Conservation (phyloP, 1,284 basidiomycete species). For the Phlebopus sp. region DNA sequence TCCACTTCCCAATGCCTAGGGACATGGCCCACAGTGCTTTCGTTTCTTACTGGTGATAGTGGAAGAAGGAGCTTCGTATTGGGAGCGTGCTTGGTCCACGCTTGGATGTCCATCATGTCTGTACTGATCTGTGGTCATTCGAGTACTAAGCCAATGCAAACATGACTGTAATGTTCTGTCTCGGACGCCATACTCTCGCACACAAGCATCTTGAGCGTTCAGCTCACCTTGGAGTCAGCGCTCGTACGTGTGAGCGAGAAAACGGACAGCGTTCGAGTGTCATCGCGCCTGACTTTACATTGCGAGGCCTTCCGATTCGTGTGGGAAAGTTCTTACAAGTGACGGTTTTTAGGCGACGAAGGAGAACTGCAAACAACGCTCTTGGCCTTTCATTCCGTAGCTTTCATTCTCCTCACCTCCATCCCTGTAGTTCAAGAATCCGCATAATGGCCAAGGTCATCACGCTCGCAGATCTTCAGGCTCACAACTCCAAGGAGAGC, state of each 20-base stretch:
- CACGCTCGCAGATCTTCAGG: slow-evolving; percentile 73
- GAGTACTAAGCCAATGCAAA: slow-evolving; percentile 69
- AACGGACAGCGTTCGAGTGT: neutral
- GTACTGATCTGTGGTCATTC: slow-evolving; percentile 55
- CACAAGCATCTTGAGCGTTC: too few relatives aligned
- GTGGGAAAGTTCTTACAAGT: slow-evolving; percentile 24
- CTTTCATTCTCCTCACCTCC: slow-evolving; percentile 15
- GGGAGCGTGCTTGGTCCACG: slow-evolving; percentile 60
- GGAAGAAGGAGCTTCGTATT: slow-evolving; percentile 55
- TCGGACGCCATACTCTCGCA: too few relatives aligned
- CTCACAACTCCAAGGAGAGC: slow-evolving; percentile 69
- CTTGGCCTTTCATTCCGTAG: slow-evolving; percentile 16
- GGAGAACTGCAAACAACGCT: slow-evolving; percentile 6
- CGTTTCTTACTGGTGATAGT: slow-evolving; percentile 69
- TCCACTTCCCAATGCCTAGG: slow-evolving; percentile 68
- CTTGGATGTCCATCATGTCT: slow-evolving; percentile 55
- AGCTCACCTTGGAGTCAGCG: too few relatives aligned
- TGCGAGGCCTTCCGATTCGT: slow-evolving; percentile 13
- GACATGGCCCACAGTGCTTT: slow-evolving; percentile 64
- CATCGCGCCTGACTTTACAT: slow-evolving; percentile 7
- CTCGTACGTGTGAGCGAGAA: too few relatives aligned
- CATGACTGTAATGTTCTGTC: slow-evolving; percentile 28
- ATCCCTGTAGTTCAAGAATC: slow-evolving; percentile 16
- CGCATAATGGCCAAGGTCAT: slow-evolving; percentile 51
- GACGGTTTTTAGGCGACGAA: slow-evolving; percentile 24